Percentiles rank a stretch among this genome's conserved stretches.
Evolutionary conservation across 2,329 filamentous ascomycete species (phyloP).

Genomic region (Fusarium protoensiforme): DNA sequence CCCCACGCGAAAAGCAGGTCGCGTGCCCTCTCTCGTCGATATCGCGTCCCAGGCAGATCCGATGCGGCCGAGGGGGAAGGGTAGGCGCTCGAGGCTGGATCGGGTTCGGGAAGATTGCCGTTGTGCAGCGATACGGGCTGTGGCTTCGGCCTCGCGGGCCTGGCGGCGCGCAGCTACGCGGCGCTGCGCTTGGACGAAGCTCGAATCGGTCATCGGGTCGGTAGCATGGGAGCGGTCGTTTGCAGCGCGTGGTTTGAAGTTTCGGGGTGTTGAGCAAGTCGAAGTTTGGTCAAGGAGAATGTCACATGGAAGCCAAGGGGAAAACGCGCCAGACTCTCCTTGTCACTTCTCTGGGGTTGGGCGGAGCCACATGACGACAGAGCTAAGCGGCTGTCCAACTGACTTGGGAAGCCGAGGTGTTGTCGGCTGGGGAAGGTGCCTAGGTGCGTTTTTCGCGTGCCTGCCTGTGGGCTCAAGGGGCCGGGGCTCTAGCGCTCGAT

Average conservation of each 20-base stretch:
- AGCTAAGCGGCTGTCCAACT: conserved; percentile 23
- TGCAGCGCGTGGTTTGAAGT: background rate
- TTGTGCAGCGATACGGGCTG: conserved; percentile 62
- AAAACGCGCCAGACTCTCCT: conserved; percentile 15
- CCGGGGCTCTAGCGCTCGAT: background rate
- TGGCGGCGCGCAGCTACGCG: conserved; percentile 84
- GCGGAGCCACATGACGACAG: conserved; percentile 39
- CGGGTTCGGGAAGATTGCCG: conserved; percentile 65
- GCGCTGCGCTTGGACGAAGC: conserved; percentile 90
- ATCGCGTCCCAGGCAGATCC: conserved; percentile 75
- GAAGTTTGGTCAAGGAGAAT: conserved; percentile 7
- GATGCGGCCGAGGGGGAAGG: conserved; percentile 71
- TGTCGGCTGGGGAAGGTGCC: conserved; percentile 8
- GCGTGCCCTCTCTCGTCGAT: conserved; percentile 79
- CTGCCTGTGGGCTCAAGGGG: background rate
- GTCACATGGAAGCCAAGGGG: conserved; percentile 23
- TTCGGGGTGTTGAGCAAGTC: background rate
- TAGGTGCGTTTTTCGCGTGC: background rate
- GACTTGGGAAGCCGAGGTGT: conserved; percentile 37
- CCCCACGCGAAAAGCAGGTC: conserved; percentile 90
- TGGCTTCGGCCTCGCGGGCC: conserved; percentile 75
- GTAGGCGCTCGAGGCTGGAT: conserved; percentile 66
- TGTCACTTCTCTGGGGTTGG: conserved; percentile 27
- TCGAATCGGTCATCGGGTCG: conserved; percentile 62
- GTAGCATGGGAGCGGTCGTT: conserved; percentile 44